Evolutionary conservation across 768 basidiomycete species (phyloP), one percentile per base, ranked within the genome.

Genomic region (Amanita rimosa): DNA sequence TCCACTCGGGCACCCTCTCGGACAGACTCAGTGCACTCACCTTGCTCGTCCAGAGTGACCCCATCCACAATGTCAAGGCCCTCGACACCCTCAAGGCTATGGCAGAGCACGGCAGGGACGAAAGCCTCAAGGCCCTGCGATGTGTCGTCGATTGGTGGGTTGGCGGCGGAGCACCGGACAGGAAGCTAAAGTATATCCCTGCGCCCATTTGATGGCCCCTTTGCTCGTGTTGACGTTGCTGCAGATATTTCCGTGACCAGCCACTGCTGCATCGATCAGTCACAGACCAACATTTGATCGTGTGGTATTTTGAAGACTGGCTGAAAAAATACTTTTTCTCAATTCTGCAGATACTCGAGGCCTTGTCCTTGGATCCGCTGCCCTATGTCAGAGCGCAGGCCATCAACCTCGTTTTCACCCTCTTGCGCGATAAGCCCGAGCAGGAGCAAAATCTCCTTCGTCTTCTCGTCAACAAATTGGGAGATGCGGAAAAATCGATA

Each of bases 111-210:
- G 83, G 90, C 3, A 74, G 94, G n/a, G 93, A 93, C 44, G 94
- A 97, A 68, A 82, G 86, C 55, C 62, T 96, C 38, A 92, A 94
- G 54, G 93, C 94, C 2, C 60, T 95, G 48, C 74, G 94, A 37
- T 95, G 93, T 53, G 73, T 99, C 50, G 83, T 89, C 27, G 95
- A 98, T 75, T 97, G 95, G 93, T 96, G 93, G 91, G 77, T 86
- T 40, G 93, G 92, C 27, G 94, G 93, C 19, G 91, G 91, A n/a
- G 87, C 82, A 16, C 89, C 92, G 0, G 70, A 75, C 51, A 71
- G 89, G 52, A 98, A 98, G 62, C 74, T 97, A 21, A 89, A 76
- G 88, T 93, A 52, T 45, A 52, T 45, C 81, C 70, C 11, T 38
- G 21, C 44, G 27, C n/a, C 13, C 36, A 10, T 10, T 22, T 51